Conservation (phyloP, 345 rosid genomes). For the Syzygium aromaticum region DNA sequence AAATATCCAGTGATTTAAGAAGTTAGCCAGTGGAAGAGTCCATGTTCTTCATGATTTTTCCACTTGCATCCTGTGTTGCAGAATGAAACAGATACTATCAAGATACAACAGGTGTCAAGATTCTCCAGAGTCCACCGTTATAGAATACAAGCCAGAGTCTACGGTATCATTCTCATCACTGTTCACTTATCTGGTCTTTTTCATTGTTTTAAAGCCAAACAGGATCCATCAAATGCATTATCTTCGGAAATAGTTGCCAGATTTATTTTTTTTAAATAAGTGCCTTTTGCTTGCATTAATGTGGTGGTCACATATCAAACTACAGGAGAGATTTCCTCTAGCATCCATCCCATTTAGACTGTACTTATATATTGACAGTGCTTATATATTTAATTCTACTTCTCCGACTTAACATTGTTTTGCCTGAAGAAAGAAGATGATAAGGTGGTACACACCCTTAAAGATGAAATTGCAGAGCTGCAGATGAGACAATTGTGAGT, state of each 20-base stretch:
- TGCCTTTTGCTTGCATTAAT: not conserved
- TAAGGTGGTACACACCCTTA: slow-evolving; percentile 42
- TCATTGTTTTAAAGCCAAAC: not conserved
- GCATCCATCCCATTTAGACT: not conserved
- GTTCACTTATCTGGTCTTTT: not conserved
- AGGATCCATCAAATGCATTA: not conserved
- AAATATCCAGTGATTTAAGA: not conserved
- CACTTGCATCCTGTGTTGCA: slow-evolving; percentile 10
- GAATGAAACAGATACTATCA: slow-evolving; percentile 69
- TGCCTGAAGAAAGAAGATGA: slow-evolving; percentile 37
- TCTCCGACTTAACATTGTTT: not conserved
- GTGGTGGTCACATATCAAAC: not conserved
- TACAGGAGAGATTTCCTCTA: not conserved
- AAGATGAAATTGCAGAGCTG: slow-evolving; percentile 59
- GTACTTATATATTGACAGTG: not conserved
- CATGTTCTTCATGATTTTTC: not conserved
- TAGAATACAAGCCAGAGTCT: slow-evolving; percentile 35
- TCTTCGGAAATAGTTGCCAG: not conserved
- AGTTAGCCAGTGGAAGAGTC: not conserved
- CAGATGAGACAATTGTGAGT: slow-evolving; percentile 68
- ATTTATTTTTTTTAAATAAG: not conserved
- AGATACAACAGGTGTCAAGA: slow-evolving; percentile 55
- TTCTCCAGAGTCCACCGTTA: slow-evolving; percentile 30
- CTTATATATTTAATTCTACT: not conserved
- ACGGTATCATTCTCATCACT: not conserved